phyloP scores from a whole-genome alignment of 2,329 filamentous ascomycete species.

The Colletotrichum sp. region DNA sequence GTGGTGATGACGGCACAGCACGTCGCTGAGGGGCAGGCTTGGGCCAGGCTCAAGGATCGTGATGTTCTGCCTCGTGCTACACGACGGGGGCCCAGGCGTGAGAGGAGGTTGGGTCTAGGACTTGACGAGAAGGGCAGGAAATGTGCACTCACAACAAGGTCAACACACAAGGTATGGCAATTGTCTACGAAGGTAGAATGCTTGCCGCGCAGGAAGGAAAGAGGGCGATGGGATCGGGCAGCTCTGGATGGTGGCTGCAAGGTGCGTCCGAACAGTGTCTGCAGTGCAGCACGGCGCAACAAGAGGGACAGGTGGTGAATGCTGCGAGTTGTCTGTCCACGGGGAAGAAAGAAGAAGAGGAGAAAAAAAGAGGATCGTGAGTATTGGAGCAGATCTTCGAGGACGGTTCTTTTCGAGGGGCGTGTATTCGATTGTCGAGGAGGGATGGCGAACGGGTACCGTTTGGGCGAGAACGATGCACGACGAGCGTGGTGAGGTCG shows the following conservation, averaged over 20 bases:
- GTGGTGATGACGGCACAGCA: conserved; percentile 23
- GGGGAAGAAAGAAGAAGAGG: neutral
- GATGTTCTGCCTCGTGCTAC: conserved; percentile 13
- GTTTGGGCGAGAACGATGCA: neutral
- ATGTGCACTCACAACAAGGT: conserved; percentile 5
- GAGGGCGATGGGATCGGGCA: neutral
- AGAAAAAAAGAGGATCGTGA: neutral
- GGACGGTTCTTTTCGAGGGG: neutral
- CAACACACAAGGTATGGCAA: neutral
- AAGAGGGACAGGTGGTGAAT: neutral
- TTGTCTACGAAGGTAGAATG: conserved; percentile 5
- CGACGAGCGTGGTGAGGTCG: conserved; percentile 4
- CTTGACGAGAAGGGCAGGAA: neutral
- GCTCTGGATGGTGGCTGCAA: neutral
- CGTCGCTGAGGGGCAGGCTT: conserved; percentile 20
- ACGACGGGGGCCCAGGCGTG: neutral
- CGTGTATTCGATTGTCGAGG: neutral
- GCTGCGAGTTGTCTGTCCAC: neutral
- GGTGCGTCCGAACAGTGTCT: neutral
- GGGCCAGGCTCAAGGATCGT: conserved; percentile 15
- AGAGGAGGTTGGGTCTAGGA: neutral
- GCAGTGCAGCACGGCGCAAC: neutral
- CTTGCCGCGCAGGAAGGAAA: neutral
- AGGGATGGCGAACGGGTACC: neutral
- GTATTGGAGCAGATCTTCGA: neutral